Evolutionary conservation across 179 eudicot genomes (phyloP).

Genomic region (Sideroxylon spinosum): DNA sequence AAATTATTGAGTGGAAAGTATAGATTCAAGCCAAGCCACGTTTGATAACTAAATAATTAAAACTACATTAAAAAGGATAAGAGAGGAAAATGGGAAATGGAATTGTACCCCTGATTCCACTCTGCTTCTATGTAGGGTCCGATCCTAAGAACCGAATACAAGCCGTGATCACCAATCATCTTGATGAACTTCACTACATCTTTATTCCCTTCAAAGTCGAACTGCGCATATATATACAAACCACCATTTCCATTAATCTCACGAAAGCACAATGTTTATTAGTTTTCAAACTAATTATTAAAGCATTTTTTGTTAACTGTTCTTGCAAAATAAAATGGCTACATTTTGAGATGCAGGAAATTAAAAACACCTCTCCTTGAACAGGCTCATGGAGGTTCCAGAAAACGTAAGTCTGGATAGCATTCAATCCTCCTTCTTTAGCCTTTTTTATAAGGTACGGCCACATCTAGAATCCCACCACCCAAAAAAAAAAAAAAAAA

Average conservation of each 20-base stretch:
- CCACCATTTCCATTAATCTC: neutral
- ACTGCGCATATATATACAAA: conserved; percentile 36
- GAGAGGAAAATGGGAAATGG: neutral
- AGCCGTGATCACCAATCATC: conserved; percentile 43
- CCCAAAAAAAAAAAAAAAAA: neutral
- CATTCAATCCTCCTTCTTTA: conserved; percentile 74
- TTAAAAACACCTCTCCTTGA: conserved; percentile 60
- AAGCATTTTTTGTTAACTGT: too few species aligned
- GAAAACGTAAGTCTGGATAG: conserved; percentile 77
- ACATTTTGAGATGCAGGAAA: neutral
- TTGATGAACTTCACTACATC: conserved; percentile 74
- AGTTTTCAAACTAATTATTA: too few species aligned
- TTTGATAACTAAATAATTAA: neutral
- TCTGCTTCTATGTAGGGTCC: conserved; percentile 92
- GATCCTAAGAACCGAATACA: conserved; percentile 63
- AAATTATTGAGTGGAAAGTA: neutral
- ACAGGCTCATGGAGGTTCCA: conserved; percentile 92
- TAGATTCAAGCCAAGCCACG: neutral
- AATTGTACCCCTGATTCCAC: conserved; percentile 78
- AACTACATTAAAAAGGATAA: neutral
- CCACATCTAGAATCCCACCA: conserved; percentile 53
- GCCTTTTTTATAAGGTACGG: conserved; percentile 51
- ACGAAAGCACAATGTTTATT: neutral
- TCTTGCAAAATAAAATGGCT: too few species aligned
- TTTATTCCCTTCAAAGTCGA: conserved; percentile 53